phyloP scores from a whole-genome alignment of 1,284 basidiomycete genomes.

The Cutaneotrichosporon spelunceum region DNA sequence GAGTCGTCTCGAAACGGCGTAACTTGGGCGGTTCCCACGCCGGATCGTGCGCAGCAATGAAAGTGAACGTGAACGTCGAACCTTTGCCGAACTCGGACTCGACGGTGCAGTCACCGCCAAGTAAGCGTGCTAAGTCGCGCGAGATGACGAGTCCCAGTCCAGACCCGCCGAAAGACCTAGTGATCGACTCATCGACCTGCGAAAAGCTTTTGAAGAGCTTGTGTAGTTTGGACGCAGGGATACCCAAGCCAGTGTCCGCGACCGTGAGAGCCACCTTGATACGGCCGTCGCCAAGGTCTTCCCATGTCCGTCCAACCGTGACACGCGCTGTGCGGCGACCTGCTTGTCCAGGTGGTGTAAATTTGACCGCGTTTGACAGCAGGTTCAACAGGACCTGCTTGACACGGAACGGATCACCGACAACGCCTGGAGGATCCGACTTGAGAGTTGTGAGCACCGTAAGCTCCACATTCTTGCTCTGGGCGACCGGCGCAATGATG shows the following conservation, averaged over 20 bases:
- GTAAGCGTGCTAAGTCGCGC: constrained; percentile 38
- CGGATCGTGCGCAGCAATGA: constrained; percentile 31
- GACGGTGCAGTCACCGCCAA: constrained; percentile 47
- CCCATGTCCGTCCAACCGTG: constrained; percentile 34
- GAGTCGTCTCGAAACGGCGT: constrained; percentile 9
- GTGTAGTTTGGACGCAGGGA: constrained; percentile 39
- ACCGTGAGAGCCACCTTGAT: constrained; percentile 33
- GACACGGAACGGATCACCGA: constrained; percentile 47
- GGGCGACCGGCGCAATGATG: constrained; percentile 40
- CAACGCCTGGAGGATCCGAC: constrained; percentile 36
- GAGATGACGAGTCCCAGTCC: constrained; percentile 50
- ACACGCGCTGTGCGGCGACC: constrained; percentile 28
- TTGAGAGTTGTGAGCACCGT: constrained; percentile 35
- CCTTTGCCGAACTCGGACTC: constrained; percentile 47
- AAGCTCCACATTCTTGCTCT: constrained; percentile 45
- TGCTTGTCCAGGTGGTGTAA: constrained; percentile 28
- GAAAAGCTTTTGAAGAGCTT: constrained; percentile 48
- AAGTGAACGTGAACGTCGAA: constrained; percentile 44
- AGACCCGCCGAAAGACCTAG: constrained; percentile 44
- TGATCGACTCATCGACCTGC: constrained; percentile 48
- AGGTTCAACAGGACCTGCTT: constrained; percentile 45
- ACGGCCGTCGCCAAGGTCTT: constrained; percentile 22
- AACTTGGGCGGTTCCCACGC: constrained; percentile 16
- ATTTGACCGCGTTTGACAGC: constrained; percentile 47
- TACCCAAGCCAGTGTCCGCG: constrained; percentile 43